Evolutionary conservation across 2,329 filamentous ascomycete species (phyloP).

Genomic region (Chaetomiaceae sp.): DNA sequence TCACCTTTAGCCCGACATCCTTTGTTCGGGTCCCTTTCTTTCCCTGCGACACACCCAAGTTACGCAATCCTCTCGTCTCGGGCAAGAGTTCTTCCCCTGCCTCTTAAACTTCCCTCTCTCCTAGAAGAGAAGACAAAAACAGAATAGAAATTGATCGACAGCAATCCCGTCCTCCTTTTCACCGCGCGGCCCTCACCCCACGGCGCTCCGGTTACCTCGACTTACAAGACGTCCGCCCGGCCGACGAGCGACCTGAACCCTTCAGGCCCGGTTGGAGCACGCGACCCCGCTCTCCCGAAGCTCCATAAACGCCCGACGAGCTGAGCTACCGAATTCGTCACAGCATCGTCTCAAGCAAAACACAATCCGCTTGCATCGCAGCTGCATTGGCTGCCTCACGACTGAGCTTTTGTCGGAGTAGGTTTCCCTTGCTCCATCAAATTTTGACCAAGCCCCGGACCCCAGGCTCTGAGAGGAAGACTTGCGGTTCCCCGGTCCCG

Average conservation of each 20-base stretch:
- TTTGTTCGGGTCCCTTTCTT: constrained; percentile 3
- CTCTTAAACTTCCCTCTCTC: background rate
- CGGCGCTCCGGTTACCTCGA: constrained; percentile 13
- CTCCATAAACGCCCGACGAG: constrained; percentile 1
- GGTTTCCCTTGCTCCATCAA: background rate
- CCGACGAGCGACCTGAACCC: background rate
- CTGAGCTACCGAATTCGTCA: background rate
- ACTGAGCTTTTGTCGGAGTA: background rate
- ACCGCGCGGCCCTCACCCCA: background rate
- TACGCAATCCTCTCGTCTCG: background rate
- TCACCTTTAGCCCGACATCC: constrained; percentile 6
- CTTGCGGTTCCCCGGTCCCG: constrained; percentile 10
- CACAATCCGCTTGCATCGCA: background rate
- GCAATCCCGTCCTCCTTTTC: constrained; percentile 2
- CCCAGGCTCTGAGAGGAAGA: background rate
- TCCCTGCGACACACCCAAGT: background rate
- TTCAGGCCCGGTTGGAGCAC: constrained; percentile 16
- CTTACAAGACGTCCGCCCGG: constrained; percentile 4
- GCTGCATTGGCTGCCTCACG: background rate
- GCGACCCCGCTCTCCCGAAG: constrained; percentile 22
- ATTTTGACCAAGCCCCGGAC: background rate
- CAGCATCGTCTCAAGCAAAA: no score
- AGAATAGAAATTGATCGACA: background rate
- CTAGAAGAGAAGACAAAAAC: background rate
- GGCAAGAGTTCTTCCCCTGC: background rate